These are phyloP conservation scores for Buxus sempervirens DNA, from an alignment of 164 flowering plant species.

Conservation along the genomic window DNA sequence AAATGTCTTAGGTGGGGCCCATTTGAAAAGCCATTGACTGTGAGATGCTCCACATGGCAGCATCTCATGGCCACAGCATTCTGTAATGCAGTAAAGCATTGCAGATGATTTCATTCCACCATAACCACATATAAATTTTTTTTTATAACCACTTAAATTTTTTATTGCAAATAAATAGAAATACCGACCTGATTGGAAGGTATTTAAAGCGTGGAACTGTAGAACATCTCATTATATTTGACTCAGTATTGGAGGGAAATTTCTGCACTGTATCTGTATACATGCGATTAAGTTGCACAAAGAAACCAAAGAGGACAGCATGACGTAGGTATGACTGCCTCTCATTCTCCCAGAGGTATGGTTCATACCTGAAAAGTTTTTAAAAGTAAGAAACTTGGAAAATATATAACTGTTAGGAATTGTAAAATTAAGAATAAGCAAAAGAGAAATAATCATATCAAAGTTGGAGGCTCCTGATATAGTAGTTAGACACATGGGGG, in stretches of 20 bases:
- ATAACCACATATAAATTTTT: too few relatives aligned
- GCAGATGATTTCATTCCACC: too few relatives aligned
- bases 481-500: background rate
- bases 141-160: background rate
- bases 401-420: constrained; percentile 3
- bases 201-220: constrained; percentile 90
- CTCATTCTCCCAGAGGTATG: constrained; percentile 95
- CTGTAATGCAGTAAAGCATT: too few relatives aligned
- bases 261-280: constrained; percentile 73
- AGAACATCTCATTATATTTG: constrained; percentile 90
- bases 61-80: too few relatives aligned
- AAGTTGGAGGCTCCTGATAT: background rate
- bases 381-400: background rate
- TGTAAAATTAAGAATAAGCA: background rate
- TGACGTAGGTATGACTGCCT: constrained; percentile 81
- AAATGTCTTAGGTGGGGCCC: too few relatives aligned
- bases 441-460: background rate
- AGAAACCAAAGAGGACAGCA: constrained; percentile 95
- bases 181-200: constrained; percentile 90
- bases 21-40: too few relatives aligned
- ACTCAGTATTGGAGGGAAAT: constrained; percentile 71
- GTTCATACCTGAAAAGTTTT: constrained; percentile 61
- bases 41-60: too few relatives aligned
- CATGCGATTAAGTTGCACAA: constrained; percentile 88
- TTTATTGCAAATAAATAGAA: background rate